Conservation (phyloP, 2,329 filamentous ascomycete species). For the Aspergillus sojae region DNA sequence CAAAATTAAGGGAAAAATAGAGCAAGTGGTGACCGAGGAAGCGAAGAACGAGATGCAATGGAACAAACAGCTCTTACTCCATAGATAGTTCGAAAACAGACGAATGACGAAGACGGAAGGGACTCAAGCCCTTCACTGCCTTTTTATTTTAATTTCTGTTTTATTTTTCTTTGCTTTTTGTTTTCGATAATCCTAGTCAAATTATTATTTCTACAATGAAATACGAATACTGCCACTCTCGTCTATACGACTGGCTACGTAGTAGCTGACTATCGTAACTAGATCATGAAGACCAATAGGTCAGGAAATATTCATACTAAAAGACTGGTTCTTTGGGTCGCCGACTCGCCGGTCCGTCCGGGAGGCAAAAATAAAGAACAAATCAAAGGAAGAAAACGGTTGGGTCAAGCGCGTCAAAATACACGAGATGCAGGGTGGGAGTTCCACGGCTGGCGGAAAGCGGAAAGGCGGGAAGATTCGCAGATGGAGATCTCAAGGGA, state of each 20-base stretch:
- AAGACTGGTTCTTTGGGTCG: constrained; percentile 21
- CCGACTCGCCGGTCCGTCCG: constrained; percentile 28
- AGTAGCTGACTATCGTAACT: background rate
- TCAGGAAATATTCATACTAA: background rate
- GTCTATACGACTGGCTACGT: background rate
- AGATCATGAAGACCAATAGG: constrained; percentile 4
- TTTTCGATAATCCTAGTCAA: too few species aligned
- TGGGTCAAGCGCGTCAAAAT: constrained; percentile 25
- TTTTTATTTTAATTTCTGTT: background rate
- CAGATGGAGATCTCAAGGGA: constrained; percentile 44
- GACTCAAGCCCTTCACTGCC: constrained; percentile 3
- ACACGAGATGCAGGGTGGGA: constrained; percentile 24
- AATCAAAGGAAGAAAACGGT: constrained; percentile 16
- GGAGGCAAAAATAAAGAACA: constrained; percentile 19
- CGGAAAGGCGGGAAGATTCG: constrained; percentile 27
- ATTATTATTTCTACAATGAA: background rate
- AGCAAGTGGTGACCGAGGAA: background rate
- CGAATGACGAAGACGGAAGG: constrained; percentile 12
- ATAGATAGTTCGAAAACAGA: constrained; percentile 8
- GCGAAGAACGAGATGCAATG: constrained; percentile 5
- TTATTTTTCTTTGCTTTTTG: background rate
- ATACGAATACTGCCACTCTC: background rate
- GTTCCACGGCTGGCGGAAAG: constrained; percentile 25
- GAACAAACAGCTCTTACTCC: constrained; percentile 3
- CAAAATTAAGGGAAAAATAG: too few species aligned